A percentile compares a stretch with the other conserved stretches of the same genome.
phyloP scores from a whole-genome alignment of 129 eudicot genomes.

The Gnaphalium uliginosum region DNA sequence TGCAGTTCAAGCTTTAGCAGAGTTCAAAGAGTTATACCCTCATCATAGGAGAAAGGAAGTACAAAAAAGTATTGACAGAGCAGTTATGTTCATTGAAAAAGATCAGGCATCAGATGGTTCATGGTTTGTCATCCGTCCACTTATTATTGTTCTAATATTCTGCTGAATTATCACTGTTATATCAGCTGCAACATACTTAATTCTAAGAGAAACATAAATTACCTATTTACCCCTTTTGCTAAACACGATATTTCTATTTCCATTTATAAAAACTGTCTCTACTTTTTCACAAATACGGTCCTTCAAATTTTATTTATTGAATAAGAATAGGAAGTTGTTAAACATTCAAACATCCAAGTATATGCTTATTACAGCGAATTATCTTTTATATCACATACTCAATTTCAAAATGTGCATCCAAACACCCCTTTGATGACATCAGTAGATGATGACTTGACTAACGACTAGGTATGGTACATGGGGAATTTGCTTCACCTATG shows the following conservation, averaged over 20 bases:
- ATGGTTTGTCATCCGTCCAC: neutral
- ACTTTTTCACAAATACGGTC: too few species aligned
- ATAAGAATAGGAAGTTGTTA: neutral
- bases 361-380: neutral
- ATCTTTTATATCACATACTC: neutral
- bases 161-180: too few species aligned
- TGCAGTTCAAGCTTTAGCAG: constrained; percentile 10
- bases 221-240: too few species aligned
- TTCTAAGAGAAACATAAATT: too few species aligned
- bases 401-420: neutral
- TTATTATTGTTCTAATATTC: too few species aligned
- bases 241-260: too few species aligned
- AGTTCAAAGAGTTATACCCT: neutral
- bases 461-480: constrained; percentile 73
- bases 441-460: constrained; percentile 1
- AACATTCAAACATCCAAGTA: neutral
- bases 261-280: too few species aligned
- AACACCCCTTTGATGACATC: neutral
- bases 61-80: constrained; percentile 7
- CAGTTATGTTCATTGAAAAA: neutral
- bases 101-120: constrained; percentile 5
- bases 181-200: too few species aligned
- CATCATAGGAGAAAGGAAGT: constrained; percentile 15
- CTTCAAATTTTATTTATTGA: too few species aligned
- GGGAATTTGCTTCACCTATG: constrained; percentile 83